Base-by-base conservation (phyloP, 768 basidiomycete species). In the Trametes cingulata region DNA sequence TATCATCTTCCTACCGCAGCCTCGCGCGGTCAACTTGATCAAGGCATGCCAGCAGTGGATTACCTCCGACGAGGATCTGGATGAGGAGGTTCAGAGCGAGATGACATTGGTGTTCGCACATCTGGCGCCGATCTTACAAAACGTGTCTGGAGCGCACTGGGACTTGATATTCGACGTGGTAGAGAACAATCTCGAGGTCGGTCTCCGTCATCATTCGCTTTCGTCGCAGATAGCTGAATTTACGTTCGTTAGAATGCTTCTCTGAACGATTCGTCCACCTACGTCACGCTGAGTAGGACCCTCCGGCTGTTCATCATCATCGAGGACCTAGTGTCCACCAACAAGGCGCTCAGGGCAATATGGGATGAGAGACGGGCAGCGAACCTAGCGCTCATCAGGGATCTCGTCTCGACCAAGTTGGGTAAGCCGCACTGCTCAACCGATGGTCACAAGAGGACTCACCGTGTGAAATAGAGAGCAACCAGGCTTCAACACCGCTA, bases 41-140 rank as follows among this genome's bases (percentile, higher is more conserved):
- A 93, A 93, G 69, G 82, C 86, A 0, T 87, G 91, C 52, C 89
- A 91, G 67, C 78, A 80, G n/a, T 99, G 95, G 95, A 78, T 95
- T 71, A 77, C 69, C 6, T 75, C 76, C 0, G 80, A 80, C 42
- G 84, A 82, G 13, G 86, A 87, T 24, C 73, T 93, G 2, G 82
- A 85, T 25, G 91, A 93, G 64, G 87, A 89, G 47, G 80, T 95
- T 3, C 91, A 97, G 70, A 85, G 84, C 58, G 83, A 80, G 53
- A 85, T 96, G 77, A 85, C 90, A 7, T 72, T 85, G 61, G 71
- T 97, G 3, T 91, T 93, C 69, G 74, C 80, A 43, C 80, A 88
- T 56, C 77, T 98, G 1, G 91, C 86, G 1, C 95, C 95, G 2
- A 88, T 98, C 54, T 74, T 98, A 60, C 94, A 98, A 73, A 90